Percentiles rank a stretch among this genome's conserved stretches.
Conservation (phyloP, 2,329 filamentous ascomycete genomes). For the Alternaria ethzedia region DNA sequence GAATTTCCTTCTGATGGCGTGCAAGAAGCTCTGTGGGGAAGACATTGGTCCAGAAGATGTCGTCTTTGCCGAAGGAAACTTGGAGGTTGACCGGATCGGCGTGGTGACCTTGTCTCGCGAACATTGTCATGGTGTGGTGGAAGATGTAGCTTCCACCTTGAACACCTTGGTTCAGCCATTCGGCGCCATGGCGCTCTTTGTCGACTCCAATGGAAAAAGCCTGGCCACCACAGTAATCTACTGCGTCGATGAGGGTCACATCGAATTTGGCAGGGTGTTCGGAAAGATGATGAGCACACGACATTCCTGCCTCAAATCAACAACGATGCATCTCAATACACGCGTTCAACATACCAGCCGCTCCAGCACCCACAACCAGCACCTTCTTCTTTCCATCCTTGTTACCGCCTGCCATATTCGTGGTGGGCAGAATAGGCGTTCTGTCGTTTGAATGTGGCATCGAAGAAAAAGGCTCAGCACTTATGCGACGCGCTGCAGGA, state of each 20-base stretch:
- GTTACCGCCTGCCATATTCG: constrained; percentile 39
- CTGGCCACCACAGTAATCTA: constrained; percentile 65
- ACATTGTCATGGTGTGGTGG: constrained; percentile 71
- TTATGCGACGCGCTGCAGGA: not conserved
- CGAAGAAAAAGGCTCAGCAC: not conserved
- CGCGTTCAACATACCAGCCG: constrained; percentile 40
- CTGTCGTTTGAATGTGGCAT: constrained; percentile 33
- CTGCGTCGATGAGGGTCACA: constrained; percentile 53
- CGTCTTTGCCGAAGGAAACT: constrained; percentile 68
- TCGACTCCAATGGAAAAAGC: constrained; percentile 65
- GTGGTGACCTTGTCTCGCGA: constrained; percentile 62
- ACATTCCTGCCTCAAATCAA: constrained; percentile 55
- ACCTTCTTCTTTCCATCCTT: constrained; percentile 45
- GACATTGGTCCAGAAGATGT: constrained; percentile 70
- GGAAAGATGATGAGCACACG: constrained; percentile 70
- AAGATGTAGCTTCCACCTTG: constrained; percentile 71
- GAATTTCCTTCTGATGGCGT: constrained; percentile 62
- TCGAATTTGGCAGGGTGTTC: constrained; percentile 70
- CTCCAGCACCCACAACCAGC: constrained; percentile 50
- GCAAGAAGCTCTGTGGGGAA: constrained; percentile 66
- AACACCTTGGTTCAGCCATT: constrained; percentile 68
- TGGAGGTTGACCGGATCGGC: constrained; percentile 66
- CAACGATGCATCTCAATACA: not conserved
- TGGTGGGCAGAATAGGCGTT: constrained; percentile 40
- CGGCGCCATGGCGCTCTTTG: constrained; percentile 62